Conservation (phyloP, 306 rosid species). For the Cucumis cinereus region DNA sequence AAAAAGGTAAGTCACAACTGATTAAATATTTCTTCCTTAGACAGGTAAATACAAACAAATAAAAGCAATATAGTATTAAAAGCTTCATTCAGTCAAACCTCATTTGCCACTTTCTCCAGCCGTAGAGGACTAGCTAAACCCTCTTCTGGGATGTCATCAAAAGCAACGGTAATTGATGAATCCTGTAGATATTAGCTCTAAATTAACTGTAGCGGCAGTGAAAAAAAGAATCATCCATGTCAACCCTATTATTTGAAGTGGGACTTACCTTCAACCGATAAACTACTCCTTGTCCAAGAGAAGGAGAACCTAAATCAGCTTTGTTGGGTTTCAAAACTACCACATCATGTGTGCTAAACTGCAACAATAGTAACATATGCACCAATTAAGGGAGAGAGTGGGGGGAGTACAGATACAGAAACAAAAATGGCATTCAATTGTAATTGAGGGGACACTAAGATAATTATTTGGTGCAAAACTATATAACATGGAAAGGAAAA, state of each 20-base stretch:
- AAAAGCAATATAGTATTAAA: not conserved
- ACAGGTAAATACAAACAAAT: not conserved
- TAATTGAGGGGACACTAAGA: not conserved
- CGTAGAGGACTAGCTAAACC: slow-evolving; percentile 81
- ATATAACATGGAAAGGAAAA: not conserved
- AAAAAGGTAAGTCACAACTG: not conserved
- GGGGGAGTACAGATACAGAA: not conserved
- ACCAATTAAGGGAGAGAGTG: not conserved
- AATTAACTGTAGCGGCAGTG: slow-evolving; percentile 15
- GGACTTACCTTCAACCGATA: slow-evolving; percentile 70
- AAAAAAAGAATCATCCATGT: slow-evolving; percentile 10
- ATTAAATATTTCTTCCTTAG: not conserved
- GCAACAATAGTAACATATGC: slow-evolving; percentile 14
- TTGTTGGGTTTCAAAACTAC: slow-evolving; percentile 86
- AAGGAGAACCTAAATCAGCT: slow-evolving; percentile 84
- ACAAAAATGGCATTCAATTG: not conserved
- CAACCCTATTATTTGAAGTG: not conserved
- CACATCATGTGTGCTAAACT: slow-evolving; percentile 89
- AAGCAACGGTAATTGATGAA: slow-evolving; percentile 86
- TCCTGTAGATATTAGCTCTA: slow-evolving; percentile 43
- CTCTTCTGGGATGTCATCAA: slow-evolving; percentile 94
- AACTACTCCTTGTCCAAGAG: slow-evolving; percentile 97
- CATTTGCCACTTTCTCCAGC: slow-evolving; percentile 86
- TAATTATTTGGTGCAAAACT: not conserved
- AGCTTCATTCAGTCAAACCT: slow-evolving; percentile 30